phyloP scores from a whole-genome alignment of 78 protist genomes.

The Andalucia godoyi region DNA sequence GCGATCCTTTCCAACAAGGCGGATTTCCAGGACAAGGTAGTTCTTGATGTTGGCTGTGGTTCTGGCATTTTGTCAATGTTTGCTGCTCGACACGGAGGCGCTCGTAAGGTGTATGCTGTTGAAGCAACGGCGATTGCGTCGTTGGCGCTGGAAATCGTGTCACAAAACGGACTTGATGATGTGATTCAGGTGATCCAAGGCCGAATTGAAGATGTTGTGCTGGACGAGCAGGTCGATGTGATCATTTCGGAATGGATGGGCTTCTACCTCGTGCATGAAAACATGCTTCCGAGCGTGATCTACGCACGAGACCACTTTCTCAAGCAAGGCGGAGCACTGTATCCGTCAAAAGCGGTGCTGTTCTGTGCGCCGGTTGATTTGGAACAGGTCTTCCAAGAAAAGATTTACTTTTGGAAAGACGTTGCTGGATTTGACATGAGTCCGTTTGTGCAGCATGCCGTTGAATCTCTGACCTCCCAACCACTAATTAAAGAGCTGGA shows the following conservation, averaged over 20 bases:
- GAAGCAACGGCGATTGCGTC: background rate
- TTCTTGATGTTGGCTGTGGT: constrained; percentile 37
- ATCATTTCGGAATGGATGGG: constrained; percentile 62
- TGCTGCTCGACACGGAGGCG: constrained; percentile 22
- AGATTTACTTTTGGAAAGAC: background rate
- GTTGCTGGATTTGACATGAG: background rate
- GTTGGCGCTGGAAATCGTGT: background rate
- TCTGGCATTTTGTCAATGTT: constrained; percentile 33
- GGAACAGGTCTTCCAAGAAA: background rate
- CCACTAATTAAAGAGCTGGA: background rate
- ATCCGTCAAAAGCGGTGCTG: background rate
- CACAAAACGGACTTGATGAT: constrained; percentile 1
- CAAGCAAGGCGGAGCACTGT: background rate
- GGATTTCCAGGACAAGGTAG: constrained; percentile 20
- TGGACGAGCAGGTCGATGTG: constrained; percentile 30
- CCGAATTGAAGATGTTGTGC: background rate
- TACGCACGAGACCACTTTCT: constrained; percentile 37
- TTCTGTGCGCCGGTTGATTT: background rate
- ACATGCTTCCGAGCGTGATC: constrained; percentile 31
- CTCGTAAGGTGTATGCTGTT: background rate
- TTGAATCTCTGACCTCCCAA: background rate
- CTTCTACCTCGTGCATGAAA: constrained; percentile 33
- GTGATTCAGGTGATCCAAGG: background rate
- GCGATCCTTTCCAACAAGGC: constrained; percentile 23
- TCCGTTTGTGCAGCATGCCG: background rate